Evolutionary conservation across 257 asterid genomes (phyloP), one percentile per base, ranked within the genome.

Genomic region (Gynochthodes officinalis): DNA sequence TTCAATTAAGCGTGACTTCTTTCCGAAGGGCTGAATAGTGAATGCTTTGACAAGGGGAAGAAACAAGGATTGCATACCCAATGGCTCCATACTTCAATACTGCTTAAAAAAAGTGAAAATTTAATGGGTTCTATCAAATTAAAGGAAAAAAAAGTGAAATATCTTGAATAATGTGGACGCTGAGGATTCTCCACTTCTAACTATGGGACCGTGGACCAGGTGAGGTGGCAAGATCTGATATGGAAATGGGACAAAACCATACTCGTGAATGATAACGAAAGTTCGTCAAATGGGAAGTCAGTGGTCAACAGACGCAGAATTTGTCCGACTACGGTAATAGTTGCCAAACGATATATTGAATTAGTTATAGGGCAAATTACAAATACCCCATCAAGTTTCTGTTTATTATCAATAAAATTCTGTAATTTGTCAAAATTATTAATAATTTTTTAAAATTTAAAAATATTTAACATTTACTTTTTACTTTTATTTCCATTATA

Each of bases 31-130:
- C 32, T 46, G 58, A 43, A n/a, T n/a, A n/a, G n/a, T n/a, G n/a
- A n/a, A 37, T 49, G 25, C 40, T 61, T 23, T 49, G 75, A 57
- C 73, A 71, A 68, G 73, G 35, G 69, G 76, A 76, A 61, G 32
- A 11, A 78, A 80, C 76, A 80, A 80, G 60, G 49, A 59, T 53
- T 67, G 39, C 68, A 76, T 37, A 57, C 64, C 4, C 69, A 21
- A 57, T 2, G 63, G 49, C n/a, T 69, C 73, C 63, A 68, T 49
- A 67, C 30, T 68, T 60, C 72, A 30, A 48, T 66, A 44, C 40
- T 27, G 59, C 59, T 48, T 30, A 68, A 68, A 68, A 16, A 68
- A 50, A 37, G 14, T 67, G 30, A 2, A 1, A 25, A 0, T 0
- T 7, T 64, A 21, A 40, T 39, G 69, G 69, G 27, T 44, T 39